A percentile compares a stretch with the other conserved stretches of the same genome.
These are phyloP conservation scores for Penicillium paradoxum DNA, from an alignment of 495 filamentous ascomycete species.

Conservation along the genomic window DNA sequence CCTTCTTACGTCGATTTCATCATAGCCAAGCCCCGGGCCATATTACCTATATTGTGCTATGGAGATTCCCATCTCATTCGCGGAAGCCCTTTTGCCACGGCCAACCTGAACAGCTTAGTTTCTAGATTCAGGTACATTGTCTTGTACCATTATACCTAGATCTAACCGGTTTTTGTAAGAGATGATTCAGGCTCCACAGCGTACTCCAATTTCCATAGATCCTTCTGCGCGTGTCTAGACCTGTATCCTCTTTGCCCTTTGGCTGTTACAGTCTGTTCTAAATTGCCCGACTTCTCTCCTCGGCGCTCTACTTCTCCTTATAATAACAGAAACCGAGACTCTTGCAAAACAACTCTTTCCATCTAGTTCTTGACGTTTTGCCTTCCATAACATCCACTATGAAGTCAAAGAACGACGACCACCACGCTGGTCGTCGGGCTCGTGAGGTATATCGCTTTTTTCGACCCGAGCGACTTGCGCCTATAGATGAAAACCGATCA, in stretches of 20 bases:
- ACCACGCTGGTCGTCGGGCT: constrained; percentile 32
- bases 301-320: no score
- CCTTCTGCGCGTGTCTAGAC: background rate
- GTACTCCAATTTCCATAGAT: background rate
- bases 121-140: background rate
- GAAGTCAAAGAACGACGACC: constrained; percentile 19
- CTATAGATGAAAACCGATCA: constrained; percentile 9
- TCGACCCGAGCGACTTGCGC: constrained; percentile 25
- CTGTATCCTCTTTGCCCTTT: background rate
- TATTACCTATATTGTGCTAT: background rate
- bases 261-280: no score
- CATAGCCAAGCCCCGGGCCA: background rate
- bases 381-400: constrained; percentile 3
- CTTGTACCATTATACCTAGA: background rate
- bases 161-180: background rate
- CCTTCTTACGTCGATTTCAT: background rate
- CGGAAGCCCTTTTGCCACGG: background rate
- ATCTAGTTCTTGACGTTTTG: background rate
- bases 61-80: background rate
- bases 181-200: background rate
- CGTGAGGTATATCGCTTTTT: constrained; percentile 48
- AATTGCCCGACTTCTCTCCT: no score
- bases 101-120: background rate
- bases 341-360: no score
- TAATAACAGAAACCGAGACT: no score